Base-by-base conservation (phyloP, 2,329 filamentous ascomycete species). In the Calonectria ilicicola region DNA sequence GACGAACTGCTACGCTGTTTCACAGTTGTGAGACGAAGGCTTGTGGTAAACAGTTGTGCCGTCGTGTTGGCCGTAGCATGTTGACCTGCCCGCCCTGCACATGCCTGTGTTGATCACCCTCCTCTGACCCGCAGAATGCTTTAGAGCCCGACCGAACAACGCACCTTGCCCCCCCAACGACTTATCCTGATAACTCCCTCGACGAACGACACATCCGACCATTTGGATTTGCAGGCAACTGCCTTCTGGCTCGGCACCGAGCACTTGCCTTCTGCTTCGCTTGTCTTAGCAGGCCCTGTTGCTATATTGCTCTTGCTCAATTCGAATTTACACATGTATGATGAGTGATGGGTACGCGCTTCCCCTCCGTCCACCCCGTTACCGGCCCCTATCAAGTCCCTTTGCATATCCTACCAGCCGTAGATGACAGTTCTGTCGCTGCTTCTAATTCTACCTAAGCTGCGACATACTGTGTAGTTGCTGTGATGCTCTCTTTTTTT, bases 281-380 rank as follows among this genome's bases (percentile, higher is more conserved):
- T 62, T 67, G 68, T 65, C 69, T 71, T 75, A 67, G 69, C 65
- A 49, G 60, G 62, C 40, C 62, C 72, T 51, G 46, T 67, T 47
- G 64, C 72, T 76, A 65, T 62, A 72, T 73, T 71, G 71, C 74
- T 75, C 64, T 77, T 78, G 78, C 74, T 77, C 72, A 35, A 35
- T 65, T 63, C 70, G 69, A 62, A 66, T 72, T 51, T 38, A 40
- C 53, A 40, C 38, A 75, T 79, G 75, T 78, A 82, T 78, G 74
- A 84, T 83, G 83, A 81, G 83, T 84, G 80, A 85, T 85, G 83
- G 84, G 85, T 87, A 86, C 78, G 85, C 78, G 85, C 79, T 75
- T 76, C 74, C 72, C 75, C 35, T 72, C 68, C 62, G 40, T 74
- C 65, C 76, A 72, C 68, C 62, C 12, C 67, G 79, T 80, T 67